Evolutionary conservation across 1,139 yeast genomes (phyloP), one percentile per base, ranked within the genome.

Genomic region (Citeromyces hawaiiensis): DNA sequence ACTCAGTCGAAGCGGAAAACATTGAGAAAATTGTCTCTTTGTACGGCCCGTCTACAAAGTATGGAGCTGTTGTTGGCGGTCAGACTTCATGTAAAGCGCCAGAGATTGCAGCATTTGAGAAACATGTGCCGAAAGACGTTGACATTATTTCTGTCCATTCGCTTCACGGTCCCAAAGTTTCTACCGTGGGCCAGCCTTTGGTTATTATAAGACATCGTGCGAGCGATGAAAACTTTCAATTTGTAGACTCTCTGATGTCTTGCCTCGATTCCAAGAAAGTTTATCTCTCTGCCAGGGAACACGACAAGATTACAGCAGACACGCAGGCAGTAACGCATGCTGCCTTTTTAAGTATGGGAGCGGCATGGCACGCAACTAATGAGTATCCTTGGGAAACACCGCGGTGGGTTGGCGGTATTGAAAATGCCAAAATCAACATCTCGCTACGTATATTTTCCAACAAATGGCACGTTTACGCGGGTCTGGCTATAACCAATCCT

Each of bases 311-410:
- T 44, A 91, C 98, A 0, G 98, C 98, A 0, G 98, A 91, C 56
- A 93, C 97, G 3, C 98, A 91, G 57, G 98, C 97, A 0, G 96
- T 91, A 13, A 91, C 98, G 0, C 98, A 91, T 56, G 97, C 97
- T 5, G 97, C 97, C 0, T 91, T 91, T 54, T 65, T 91, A 44
- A 82, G 93, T 40, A 91, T 91, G 98, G 98, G 98, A 2, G 77
- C 80, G 8, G 98, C 98, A 2, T 91, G 98, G 98, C 81, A 73
- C 49, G 74, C 79, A 37, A 67, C 71, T 45, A 71, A 79, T 52
- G 82, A 83, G 54, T 91, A 87, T 55, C 98, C 98, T 0, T 91
- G 98, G 98, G 83, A 80, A 47, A 76, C 83, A 4, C 75, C 83
- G 2, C 68, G 76, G 50, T 87, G 95, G 93, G 64, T 76, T 31